Conservation (phyloP, 805 yeast genomes). For the Starmerella bombicola region DNA sequence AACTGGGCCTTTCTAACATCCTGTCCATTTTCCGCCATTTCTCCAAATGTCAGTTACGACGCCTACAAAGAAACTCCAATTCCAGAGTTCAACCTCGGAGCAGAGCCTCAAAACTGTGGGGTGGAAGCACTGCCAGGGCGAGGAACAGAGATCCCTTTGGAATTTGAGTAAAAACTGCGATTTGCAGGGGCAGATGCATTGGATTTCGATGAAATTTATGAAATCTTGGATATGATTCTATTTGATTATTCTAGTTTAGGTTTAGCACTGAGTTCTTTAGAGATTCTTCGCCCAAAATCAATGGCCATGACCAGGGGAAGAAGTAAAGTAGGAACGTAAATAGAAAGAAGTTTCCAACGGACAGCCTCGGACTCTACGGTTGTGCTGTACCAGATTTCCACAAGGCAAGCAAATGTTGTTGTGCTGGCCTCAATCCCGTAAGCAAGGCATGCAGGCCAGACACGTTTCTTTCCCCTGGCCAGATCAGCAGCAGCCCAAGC, state of each 20-base stretch:
- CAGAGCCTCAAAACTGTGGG: too few relatives aligned
- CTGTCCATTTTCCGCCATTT: neutral
- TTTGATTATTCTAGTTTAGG: conserved; percentile 6
- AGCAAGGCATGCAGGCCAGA: conserved; percentile 37
- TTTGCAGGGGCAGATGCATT: too few relatives aligned
- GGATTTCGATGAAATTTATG: too few relatives aligned
- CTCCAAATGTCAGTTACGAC: too few relatives aligned
- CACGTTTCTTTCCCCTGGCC: conserved; percentile 26
- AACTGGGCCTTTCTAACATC: neutral
- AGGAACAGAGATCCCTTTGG: too few relatives aligned
- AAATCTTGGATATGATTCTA: too few relatives aligned
- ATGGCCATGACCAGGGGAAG: conserved; percentile 48
- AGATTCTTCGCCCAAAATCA: conserved; percentile 30
- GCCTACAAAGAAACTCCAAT: too few relatives aligned
- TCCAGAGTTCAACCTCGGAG: too few relatives aligned
- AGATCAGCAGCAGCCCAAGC: conserved; percentile 32
- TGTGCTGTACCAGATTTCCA: conserved; percentile 23
- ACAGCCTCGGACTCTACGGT: conserved; percentile 29
- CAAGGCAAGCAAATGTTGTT: conserved; percentile 60
- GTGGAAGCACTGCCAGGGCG: too few relatives aligned
- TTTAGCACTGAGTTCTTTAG: conserved; percentile 2
- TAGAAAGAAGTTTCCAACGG: conserved; percentile 37
- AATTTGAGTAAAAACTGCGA: too few relatives aligned
- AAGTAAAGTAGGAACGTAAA: conserved; percentile 60
- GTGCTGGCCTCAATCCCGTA: conserved; percentile 77